Evolutionary conservation across 306 rosid species (phyloP), one percentile per base, ranked within the genome.

Genomic region (Cicer arietinum): DNA sequence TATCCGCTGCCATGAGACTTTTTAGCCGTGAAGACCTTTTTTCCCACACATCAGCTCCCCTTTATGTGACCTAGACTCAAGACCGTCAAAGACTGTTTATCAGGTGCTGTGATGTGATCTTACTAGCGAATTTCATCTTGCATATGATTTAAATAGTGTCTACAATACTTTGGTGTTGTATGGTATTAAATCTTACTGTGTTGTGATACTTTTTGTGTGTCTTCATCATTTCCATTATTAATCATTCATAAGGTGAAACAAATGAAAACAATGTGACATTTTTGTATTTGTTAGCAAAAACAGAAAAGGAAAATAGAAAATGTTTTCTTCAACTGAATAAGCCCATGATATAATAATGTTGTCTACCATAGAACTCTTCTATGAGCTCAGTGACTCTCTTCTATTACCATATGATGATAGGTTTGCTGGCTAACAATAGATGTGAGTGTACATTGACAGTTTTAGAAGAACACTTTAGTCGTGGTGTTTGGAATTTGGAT

Each of bases 121-220:
- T 77, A 58, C 40, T 42, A 4, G 56, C 47, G 65, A 78, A 47
- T 58, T 47, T 5, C 52, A 9, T 41, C 7, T 39, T 9, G 69
- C 40, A 7, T 73, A n/a, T 73, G 77, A 59, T 43, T 58, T 37
- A 30, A 42, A 56, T 54, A 7, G 22, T 77, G 54, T 69, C 13
- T 13, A 40, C 6, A 50, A 52, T 50, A 20, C 14, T 71, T 70
- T 43, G 39, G 43, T 60, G 39, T 48, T 67, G 22, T 41, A 18
- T 58, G 61, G 62, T 58, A 58, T 13, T 37, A 11, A 39, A 58
- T 54, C 39, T 39, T 76, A n/a, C 73, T 5, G 37, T 30, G 37
- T 60, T 60, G 47, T 62, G 13, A 62, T 2, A 40, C 9, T 62
- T 8, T 41, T 43, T 16, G 39, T 65, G 37, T 60, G 45, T 60